A percentile compares a stretch with the other conserved stretches of the same genome.
phyloP scores from a whole-genome alignment of 805 yeast genomes.

The Sugiyamaella qingdaonensis region DNA sequence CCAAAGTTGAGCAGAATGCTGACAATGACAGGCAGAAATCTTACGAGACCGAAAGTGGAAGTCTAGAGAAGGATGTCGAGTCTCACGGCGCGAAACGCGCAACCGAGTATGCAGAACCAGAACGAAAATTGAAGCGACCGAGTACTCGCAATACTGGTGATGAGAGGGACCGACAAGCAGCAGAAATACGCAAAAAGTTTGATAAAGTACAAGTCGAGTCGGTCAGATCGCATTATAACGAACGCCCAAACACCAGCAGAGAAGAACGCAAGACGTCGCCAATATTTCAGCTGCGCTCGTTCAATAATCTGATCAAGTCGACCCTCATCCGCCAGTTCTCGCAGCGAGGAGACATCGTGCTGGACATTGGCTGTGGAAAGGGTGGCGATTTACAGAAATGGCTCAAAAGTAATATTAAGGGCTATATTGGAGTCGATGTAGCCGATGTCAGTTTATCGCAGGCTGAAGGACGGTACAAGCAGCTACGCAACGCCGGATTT shows the following conservation, averaged over 20 bases:
- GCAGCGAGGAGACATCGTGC: conserved; percentile 40
- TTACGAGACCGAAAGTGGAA: too few species aligned
- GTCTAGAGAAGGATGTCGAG: background rate
- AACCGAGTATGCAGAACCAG: conserved; percentile 2
- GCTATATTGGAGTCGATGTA: conserved; percentile 86
- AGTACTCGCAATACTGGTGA: conserved; percentile 10
- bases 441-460: conserved; percentile 84
- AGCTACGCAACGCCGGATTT: conserved; percentile 48
- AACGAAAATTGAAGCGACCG: conserved; percentile 21
- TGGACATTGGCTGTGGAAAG: conserved; percentile 95
- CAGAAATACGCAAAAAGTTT: conserved; percentile 13
- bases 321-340: conserved; percentile 72
- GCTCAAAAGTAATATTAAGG: conserved; percentile 65
- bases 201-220: conserved; percentile 33
- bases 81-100: background rate
- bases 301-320: conserved; percentile 88
- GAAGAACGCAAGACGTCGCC: conserved; percentile 70
- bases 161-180: conserved; percentile 15
- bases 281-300: conserved; percentile 78
- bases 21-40: too few species aligned
- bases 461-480: conserved; percentile 71
- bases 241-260: conserved; percentile 62
- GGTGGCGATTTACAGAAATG: conserved; percentile 96
- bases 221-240: conserved; percentile 82
- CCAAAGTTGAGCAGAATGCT: too few species aligned